Base-by-base conservation (phyloP, 2,329 filamentous ascomycete genomes). In the Mycocentrospora acerina region DNA sequence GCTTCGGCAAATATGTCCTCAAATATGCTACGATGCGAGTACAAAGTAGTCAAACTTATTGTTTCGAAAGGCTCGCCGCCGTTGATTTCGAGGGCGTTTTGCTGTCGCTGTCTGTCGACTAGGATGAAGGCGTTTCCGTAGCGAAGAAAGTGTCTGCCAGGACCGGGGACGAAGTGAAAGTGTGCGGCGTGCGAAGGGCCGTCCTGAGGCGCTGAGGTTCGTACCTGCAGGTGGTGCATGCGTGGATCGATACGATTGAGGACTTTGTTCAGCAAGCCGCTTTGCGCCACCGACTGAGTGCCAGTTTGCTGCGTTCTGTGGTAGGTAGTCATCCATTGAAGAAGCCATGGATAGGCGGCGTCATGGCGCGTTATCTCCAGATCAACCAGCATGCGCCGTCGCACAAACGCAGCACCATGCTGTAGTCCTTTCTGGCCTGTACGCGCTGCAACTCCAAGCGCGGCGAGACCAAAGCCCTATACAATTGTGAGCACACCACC, bases 301-400 rank as follows among this genome's bases (percentile, higher is more conserved):
- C 62, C 60, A 5, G 70, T 59, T 77, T 85, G 45, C 76, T 87
- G 53, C 59, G 73, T 60, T 37, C 82, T 78, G 35, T 90, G 88
- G 50, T 89, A 88, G 39, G 88, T 79, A 6, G 90, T 90, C 66
- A 98, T 86, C 90, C 93, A 98, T 50, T 90, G 85, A 8, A 98
- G 77, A 28, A 98, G 82, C 91, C 90, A 97, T 27, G 83, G 83
- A 65, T 97, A 98, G 2, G 91, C 90, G 29, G 89, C 83, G 70
- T 98, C 93, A 58, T 91, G 88, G 62, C 89, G 87, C 67, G 88
- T 91, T 68, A 98, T 95, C 69, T 98, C 93, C 58, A 98, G 83
- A 59, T 96, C 90, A 57, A 97, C 88, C 19, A 98, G 82, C 71
- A 98, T 82, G 32, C 91, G 88, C 36, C 86, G 83, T 33, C 88